Percentiles rank a stretch among this genome's conserved stretches.
Evolutionary conservation across 1,284 basidiomycete genomes (phyloP).

Genomic region (Ustilago loliicola): DNA sequence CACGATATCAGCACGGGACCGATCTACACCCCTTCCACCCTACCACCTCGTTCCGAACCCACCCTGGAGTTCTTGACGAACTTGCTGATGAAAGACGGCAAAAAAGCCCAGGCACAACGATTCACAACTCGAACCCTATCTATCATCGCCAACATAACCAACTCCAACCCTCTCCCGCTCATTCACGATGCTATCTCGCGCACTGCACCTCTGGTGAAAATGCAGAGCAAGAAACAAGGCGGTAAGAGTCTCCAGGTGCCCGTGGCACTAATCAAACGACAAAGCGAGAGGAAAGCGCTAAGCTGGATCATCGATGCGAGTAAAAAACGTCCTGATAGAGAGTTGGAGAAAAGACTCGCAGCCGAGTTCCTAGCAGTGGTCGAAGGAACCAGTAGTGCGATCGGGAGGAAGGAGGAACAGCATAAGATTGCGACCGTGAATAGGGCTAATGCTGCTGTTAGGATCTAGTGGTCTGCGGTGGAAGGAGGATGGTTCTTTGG

Average conservation of each 20-base stretch:
- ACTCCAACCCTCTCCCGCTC: conserved; percentile 69
- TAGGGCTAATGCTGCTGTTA: conserved; percentile 74
- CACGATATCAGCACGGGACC: conserved; percentile 20
- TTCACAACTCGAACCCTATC: conserved; percentile 67
- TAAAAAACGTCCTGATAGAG: conserved; percentile 70
- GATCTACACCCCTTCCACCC: conserved; percentile 46
- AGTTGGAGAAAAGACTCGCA: conserved; percentile 69
- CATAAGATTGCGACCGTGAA: conserved; percentile 83
- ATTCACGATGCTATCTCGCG: conserved; percentile 68
- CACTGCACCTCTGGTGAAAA: conserved; percentile 67
- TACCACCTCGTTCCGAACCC: conserved; percentile 62
- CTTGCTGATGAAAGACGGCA: conserved; percentile 71
- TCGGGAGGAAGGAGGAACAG: conserved; percentile 71
- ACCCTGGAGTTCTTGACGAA: conserved; percentile 69
- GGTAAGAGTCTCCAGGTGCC: conserved; percentile 71
- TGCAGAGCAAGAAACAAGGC: conserved; percentile 70
- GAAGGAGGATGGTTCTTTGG: no score
- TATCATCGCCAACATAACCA: conserved; percentile 63
- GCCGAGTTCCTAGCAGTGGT: conserved; percentile 71
- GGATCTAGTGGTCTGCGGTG: conserved; percentile 40
- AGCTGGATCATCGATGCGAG: conserved; percentile 71
- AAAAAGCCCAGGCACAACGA: conserved; percentile 68
- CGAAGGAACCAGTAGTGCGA: conserved; percentile 68
- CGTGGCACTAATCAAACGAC: conserved; percentile 67
- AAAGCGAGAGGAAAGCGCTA: conserved; percentile 69